A percentile compares a stretch with the other conserved stretches of the same genome.
Evolutionary conservation across 75 land plant species (phyloP).

Genomic region (Pinus tabuliformis): DNA sequence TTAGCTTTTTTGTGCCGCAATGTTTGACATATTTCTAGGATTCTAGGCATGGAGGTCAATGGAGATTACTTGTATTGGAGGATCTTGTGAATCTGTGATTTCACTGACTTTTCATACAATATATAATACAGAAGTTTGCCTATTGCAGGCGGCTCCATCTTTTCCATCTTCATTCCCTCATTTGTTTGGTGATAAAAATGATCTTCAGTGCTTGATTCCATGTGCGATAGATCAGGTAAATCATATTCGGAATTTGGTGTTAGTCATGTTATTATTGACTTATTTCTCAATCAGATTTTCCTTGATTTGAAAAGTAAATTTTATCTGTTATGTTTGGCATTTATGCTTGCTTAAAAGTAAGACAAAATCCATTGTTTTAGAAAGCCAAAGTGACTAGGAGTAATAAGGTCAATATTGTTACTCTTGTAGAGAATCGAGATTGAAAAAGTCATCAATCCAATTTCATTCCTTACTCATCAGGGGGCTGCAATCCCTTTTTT

Average conservation of each 20-base stretch:
- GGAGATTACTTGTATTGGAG: not conserved
- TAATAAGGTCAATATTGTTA: not conserved
- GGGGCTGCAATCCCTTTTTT: not conserved
- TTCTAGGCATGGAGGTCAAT: not conserved
- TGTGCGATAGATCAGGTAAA: conserved; percentile 98
- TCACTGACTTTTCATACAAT: conserved; percentile 3
- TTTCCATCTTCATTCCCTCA: conserved; percentile 97
- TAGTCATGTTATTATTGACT: not conserved
- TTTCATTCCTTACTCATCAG: not conserved
- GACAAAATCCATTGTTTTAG: not conserved
- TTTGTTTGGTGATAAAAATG: conserved; percentile 66
- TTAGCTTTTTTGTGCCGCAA: not conserved
- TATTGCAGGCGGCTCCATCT: conserved; percentile 90
- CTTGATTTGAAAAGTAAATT: not conserved
- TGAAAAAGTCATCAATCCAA: not conserved
- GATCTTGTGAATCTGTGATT: not conserved
- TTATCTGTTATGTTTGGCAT: too few species aligned
- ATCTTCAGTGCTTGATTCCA: conserved; percentile 89
- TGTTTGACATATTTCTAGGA: not conserved
- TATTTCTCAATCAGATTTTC: not conserved
- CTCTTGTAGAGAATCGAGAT: not conserved
- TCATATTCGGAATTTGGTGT: not conserved
- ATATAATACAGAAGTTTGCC: not conserved
- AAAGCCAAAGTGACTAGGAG: not conserved
- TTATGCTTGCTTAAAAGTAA: too few species aligned